Evolutionary conservation across 2,329 filamentous ascomycete species (phyloP), one percentile per base, ranked within the genome.

Genomic region (Neodidymelliopsis sp.): DNA sequence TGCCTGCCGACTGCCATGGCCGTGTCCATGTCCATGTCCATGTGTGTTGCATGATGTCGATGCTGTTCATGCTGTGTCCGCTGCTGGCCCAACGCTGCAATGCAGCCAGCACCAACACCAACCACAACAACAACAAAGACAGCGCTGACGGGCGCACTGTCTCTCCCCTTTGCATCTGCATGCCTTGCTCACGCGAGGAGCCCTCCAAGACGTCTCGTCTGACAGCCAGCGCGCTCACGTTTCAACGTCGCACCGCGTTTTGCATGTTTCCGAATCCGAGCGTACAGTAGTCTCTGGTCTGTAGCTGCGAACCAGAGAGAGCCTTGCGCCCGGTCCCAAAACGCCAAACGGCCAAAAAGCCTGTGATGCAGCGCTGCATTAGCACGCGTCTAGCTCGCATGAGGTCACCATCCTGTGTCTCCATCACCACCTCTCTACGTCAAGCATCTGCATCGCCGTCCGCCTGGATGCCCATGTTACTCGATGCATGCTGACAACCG

Each of bases 331-430:
- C n/a, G n/a, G n/a, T n/a, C n/a, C n/a, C 20, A 39, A 34, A 49
- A 38, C 33, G 13, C 46, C 34, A 29, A 30, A 36, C 45, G 35
- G 46, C 28, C 24, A 29, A 44, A 39, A 38, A 30, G 31, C 28
- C 19, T 31, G 42, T 56, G 49, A 56, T 59, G 54, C 56, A 34
- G 28, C 31, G 30, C 20, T 57, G 58, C 43, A 42, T 53, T 63
- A 51, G 59, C 52, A 16, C 34, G 34, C 15, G 12, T 12, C 39
- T 54, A 55, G 56, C 44, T 18, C 30, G 34, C 53, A 57, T 54
- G 60, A 65, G 60, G 59, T 65, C 62, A 65, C 53, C 48, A 58
- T 35, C 40, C 54, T 16, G 49, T 49, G 23, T 31, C 48, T 16
- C 34, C 30, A 54, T 54, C 54, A 50, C 24, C 20, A 36, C 18